Percentiles rank a stretch among this genome's conserved stretches.
phyloP scores from a whole-genome alignment of 768 basidiomycete species.

The Lactarius akahatsu region DNA sequence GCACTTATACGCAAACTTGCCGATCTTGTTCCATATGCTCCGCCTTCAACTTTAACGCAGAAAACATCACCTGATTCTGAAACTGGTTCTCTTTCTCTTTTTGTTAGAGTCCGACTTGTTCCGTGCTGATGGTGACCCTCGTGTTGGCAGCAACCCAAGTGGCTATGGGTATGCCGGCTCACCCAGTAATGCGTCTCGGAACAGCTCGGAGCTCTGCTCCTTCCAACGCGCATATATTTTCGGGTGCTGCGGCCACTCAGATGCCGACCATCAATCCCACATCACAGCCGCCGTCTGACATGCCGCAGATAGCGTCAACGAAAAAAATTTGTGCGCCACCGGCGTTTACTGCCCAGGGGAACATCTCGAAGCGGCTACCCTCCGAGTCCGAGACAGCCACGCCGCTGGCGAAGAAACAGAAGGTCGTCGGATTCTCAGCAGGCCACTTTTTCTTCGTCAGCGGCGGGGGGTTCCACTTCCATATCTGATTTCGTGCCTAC shows the following conservation, averaged over 20 bases:
- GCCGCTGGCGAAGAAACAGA: background rate
- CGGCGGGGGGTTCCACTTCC: background rate
- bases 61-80: background rate
- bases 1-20: constrained; percentile 52
- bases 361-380: background rate
- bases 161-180: background rate
- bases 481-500: background rate
- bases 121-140: background rate
- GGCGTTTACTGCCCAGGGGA: background rate
- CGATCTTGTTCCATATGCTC: constrained; percentile 15
- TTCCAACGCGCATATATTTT: constrained; percentile 15
- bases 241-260: background rate
- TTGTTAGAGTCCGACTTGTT: background rate
- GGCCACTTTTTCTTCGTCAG: background rate
- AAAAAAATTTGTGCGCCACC: background rate
- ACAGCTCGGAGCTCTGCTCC: too few species aligned
- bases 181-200: background rate
- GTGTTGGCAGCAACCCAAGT: background rate
- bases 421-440: background rate
- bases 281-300: background rate
- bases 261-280: background rate
- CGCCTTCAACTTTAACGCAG: background rate
- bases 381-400: constrained; percentile 7
- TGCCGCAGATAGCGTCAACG: background rate
- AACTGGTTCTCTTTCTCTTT: background rate